phyloP scores from a whole-genome alignment of 1,139 yeast species.

The Yamadazyma epiphylla region DNA sequence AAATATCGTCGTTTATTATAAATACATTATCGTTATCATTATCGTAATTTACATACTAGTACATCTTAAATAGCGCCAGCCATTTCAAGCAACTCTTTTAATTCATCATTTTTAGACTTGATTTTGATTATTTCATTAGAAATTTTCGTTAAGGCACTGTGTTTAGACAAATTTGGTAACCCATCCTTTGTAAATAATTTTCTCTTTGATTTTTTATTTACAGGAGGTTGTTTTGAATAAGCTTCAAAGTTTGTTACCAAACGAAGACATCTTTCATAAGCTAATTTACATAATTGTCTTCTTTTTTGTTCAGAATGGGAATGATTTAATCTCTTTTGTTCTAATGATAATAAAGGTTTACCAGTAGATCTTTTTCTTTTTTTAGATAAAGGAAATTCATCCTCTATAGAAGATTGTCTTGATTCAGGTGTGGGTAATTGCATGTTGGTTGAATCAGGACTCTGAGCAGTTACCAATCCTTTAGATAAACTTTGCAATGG shows the following conservation, averaged over 20 bases:
- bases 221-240: constrained; percentile 28
- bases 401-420: constrained; percentile 20
- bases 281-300: constrained; percentile 63
- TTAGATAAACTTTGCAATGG: constrained; percentile 4
- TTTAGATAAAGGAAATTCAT: constrained; percentile 11
- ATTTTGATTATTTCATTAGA: constrained; percentile 38
- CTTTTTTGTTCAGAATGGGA: constrained; percentile 74
- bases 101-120: constrained; percentile 29
- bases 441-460: constrained; percentile 1
- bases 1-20: no score
- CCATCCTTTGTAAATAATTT: constrained; percentile 44
- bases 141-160: constrained; percentile 42
- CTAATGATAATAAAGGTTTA: constrained; percentile 53
- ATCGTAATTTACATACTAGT: no score
- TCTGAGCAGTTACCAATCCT: constrained; percentile 5
- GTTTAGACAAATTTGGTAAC: constrained; percentile 45
- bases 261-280: constrained; percentile 50
- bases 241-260: constrained; percentile 41
- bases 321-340: constrained; percentile 71
- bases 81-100: constrained; percentile 17
- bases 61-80: no score
- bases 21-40: no score
- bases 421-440: constrained; percentile 41
- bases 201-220: constrained; percentile 34
- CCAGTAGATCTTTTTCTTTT: constrained; percentile 31